phyloP scores from a whole-genome alignment of 805 yeast species.

The Clavispora phyllophila region DNA sequence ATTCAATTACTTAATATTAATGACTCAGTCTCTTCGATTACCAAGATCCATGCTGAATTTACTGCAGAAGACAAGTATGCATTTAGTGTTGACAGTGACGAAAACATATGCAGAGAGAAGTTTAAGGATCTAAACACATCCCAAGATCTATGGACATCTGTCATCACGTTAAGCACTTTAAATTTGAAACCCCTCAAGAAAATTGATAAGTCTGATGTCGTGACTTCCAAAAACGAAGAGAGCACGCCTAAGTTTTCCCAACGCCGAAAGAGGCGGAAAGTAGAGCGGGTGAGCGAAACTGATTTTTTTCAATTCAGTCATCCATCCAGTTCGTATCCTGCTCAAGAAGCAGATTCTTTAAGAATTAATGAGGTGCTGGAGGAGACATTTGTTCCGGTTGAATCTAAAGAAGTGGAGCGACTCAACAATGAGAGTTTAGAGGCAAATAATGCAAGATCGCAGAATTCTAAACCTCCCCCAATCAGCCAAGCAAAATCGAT shows the following conservation, averaged over 20 bases:
- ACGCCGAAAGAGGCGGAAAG: slow-evolving; percentile 26
- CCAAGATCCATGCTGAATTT: not conserved
- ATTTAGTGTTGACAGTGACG: not conserved
- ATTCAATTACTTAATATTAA: not conserved
- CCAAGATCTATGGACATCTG: not conserved
- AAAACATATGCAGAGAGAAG: not conserved
- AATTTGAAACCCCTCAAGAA: not conserved
- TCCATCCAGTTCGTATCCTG: not conserved
- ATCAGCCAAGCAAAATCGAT: no score
- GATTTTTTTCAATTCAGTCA: slow-evolving; percentile 29
- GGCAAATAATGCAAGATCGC: no score
- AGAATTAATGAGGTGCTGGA: not conserved
- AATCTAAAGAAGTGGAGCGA: no score
- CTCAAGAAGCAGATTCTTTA: not conserved
- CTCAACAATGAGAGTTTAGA: no score
- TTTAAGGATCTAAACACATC: not conserved
- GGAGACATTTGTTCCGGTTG: not conserved
- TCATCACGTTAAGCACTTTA: not conserved
- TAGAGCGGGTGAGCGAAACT: slow-evolving; percentile 28
- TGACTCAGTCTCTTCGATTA: not conserved
- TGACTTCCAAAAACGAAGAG: not conserved
- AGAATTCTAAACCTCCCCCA: no score
- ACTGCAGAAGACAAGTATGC: not conserved
- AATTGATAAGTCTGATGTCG: not conserved
- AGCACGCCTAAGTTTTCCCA: slow-evolving; percentile 4